Conservation (phyloP, 2,329 filamentous ascomycete genomes). For the Colletotrichum sublineola region DNA sequence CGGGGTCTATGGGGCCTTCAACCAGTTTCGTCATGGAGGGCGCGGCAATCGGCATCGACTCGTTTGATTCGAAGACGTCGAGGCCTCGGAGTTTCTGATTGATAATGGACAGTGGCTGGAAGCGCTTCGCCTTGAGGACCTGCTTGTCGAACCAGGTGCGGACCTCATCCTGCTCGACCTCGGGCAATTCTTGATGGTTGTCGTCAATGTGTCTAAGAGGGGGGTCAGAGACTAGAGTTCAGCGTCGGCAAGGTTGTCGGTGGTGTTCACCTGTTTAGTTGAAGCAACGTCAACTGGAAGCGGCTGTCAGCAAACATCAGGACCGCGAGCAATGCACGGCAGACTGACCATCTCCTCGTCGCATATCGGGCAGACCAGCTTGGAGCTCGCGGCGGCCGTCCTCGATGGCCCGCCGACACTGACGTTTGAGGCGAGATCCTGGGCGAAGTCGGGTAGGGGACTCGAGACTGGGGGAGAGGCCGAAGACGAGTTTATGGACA, state of each 20-base stretch:
- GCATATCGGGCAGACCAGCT: slow-evolving; percentile 96
- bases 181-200: slow-evolving; percentile 88
- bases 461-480: slow-evolving; percentile 72
- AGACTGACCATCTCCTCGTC: slow-evolving; percentile 91
- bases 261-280: slow-evolving; percentile 78
- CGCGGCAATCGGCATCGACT: slow-evolving; percentile 62
- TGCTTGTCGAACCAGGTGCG: slow-evolving; percentile 98
- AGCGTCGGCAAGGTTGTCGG: slow-evolving; percentile 13
- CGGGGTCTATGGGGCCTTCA: slow-evolving; percentile 75
- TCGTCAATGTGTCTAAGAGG: slow-evolving; percentile 78
- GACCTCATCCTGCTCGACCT: slow-evolving; percentile 90
- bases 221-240: slow-evolving; percentile 32
- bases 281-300: slow-evolving; percentile 84
- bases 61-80: slow-evolving; percentile 95
- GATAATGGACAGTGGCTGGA: slow-evolving; percentile 89
- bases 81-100: slow-evolving; percentile 95
- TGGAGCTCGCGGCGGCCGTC: slow-evolving; percentile 70
- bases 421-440: slow-evolving; percentile 86
- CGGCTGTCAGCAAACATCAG: slow-evolving; percentile 39
- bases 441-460: slow-evolving; percentile 76
- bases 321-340: background rate
- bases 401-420: slow-evolving; percentile 71
- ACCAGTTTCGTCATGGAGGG: slow-evolving; percentile 55
- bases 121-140: slow-evolving; percentile 91
- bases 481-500: slow-evolving; percentile 80